phyloP scores from a whole-genome alignment of 2,329 filamentous ascomycete species.

The Trichophyton simii region DNA sequence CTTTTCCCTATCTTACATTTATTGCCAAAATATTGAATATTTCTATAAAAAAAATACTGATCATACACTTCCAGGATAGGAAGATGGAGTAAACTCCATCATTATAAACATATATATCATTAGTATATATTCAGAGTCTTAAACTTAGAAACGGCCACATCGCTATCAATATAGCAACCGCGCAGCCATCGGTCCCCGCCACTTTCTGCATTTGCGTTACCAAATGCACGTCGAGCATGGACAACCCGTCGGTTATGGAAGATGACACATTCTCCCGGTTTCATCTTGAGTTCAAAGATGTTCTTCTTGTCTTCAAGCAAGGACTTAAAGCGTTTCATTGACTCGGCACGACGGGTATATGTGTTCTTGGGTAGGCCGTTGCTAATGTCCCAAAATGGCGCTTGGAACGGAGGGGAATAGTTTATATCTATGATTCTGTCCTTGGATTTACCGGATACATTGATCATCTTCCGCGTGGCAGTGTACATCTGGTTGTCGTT shows the following conservation, averaged over 20 bases:
- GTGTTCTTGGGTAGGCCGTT: background rate
- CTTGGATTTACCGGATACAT: conserved; percentile 14
- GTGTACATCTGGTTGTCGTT: conserved; percentile 53
- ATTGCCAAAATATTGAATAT: no score
- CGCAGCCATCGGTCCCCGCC: conserved; percentile 64
- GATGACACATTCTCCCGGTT: conserved; percentile 77
- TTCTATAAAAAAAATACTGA: no score
- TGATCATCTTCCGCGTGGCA: conserved; percentile 45
- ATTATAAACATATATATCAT: no score
- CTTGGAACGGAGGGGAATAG: conserved; percentile 74
- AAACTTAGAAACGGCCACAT: conserved; percentile 44
- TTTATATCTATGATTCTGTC: conserved; percentile 36
- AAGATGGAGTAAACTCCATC: no score
- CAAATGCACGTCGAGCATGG: conserved; percentile 70
- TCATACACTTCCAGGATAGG: no score
- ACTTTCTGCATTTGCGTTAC: conserved; percentile 24
- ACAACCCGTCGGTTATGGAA: conserved; percentile 81
- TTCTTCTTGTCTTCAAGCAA: conserved; percentile 46
- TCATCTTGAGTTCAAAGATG: conserved; percentile 59
- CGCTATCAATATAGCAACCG: conserved; percentile 67
- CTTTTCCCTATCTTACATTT: no score
- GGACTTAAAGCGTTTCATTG: conserved; percentile 47
- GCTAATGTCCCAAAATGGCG: background rate
- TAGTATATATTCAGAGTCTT: conserved; percentile 25
- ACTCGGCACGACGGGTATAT: conserved; percentile 20